Percentiles rank a stretch among this genome's conserved stretches.
Evolutionary conservation across 2,329 filamentous ascomycete genomes (phyloP).

Genomic region (Xylariaceae sp.): DNA sequence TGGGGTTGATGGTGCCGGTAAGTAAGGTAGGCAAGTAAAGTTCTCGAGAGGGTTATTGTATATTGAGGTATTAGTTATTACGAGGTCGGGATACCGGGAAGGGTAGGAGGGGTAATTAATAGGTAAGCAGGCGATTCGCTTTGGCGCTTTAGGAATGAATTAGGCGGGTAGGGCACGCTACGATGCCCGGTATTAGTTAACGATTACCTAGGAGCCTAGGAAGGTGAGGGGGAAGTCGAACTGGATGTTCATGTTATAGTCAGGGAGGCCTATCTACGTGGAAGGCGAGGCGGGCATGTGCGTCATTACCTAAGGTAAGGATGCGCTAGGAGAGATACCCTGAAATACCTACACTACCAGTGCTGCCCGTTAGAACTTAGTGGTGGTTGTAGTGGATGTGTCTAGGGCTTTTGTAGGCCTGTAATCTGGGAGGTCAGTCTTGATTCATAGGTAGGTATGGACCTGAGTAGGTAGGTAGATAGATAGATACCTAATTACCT

Average conservation of each 20-base stretch:
- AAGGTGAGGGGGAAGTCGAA: not conserved
- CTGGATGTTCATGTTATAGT: not conserved
- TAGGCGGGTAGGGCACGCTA: not conserved
- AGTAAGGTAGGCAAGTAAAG: not conserved
- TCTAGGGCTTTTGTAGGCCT: no score
- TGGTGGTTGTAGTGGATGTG: no score
- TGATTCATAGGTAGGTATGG: no score
- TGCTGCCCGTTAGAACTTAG: no score
- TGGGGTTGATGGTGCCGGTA: not conserved
- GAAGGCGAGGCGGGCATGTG: not conserved
- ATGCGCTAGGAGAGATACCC: not conserved
- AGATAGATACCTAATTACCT: conserved; percentile 1
- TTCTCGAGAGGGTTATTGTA: not conserved
- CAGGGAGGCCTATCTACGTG: not conserved
- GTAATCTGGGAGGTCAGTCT: no score
- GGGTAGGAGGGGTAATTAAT: conserved; percentile 19
- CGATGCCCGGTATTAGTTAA: not conserved
- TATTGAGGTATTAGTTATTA: not conserved
- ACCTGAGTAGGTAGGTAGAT: not conserved
- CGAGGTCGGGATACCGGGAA: conserved; percentile 17
- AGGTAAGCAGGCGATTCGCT: not conserved
- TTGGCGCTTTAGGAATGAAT: not conserved
- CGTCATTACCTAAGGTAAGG: not conserved
- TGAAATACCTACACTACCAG: not conserved
- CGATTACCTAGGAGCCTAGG: not conserved